Base-by-base conservation (phyloP, 495 filamentous ascomycete genomes). In the Penicillium pancosmium region DNA sequence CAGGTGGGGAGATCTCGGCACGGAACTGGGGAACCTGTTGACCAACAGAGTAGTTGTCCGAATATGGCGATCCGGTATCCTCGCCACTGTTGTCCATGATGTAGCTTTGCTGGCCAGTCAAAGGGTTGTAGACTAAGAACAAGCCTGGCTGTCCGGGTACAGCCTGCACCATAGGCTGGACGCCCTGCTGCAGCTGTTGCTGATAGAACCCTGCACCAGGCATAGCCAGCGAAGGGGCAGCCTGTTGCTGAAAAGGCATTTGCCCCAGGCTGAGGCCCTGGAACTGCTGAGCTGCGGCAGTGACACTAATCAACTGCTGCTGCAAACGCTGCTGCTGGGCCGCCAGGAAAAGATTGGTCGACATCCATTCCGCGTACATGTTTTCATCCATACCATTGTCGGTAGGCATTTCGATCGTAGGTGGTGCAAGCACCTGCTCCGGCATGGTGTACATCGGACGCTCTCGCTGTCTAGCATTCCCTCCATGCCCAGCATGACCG, bases 381-480 rank as follows among this genome's bases (percentile, higher is more conserved):
- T 85, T 87, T 55, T 92, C 91, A 66, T 96, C 92, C 69, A 95
- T 88, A 47, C 82, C 79, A 61, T 89, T 86, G 54, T 85, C 82
- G 50, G 75, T 82, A 34, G 73, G 75, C 33, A 91, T 79, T 67
- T 89, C 82, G 61, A 96, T 74, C 57, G 88, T 82, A 15, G 92
- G 92, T 46, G 92, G 91, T 13, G 91, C 92, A 47, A 97, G 81
- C 50, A 94, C 84, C 76, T 96, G 92, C 66, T 96, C 91, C 19
- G 91, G 85, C 58, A 85, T 74, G 52, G 84, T 83, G 69, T 89
- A 89, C 74, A 88, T 78, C 54, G 87, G 84, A 60, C 78, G 82
- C 58, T 65, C 68, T n/a, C 64, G 59, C 11, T 73, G 73, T 57
- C 67, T 52, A 38, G 75, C 71, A 11, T 48, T 44, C 4, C 41